These are phyloP conservation scores for Pyrenophora seminiperda DNA, from an alignment of 2,329 filamentous ascomycete genomes.

Conservation along the genomic window DNA sequence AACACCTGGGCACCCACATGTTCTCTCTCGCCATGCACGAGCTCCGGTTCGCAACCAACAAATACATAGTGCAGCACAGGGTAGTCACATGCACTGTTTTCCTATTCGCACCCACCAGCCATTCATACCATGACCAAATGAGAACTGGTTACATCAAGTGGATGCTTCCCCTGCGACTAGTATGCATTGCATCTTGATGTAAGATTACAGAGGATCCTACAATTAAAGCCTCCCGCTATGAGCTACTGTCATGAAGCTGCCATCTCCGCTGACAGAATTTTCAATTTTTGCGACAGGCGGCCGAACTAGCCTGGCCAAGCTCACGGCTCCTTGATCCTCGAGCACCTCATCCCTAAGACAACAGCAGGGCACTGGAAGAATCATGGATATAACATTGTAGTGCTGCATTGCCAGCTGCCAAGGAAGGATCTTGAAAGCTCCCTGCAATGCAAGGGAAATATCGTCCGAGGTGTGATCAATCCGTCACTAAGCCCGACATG, in stretches of 20 bases:
- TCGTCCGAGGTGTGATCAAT: slow-evolving; percentile 15
- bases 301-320: too few relatives aligned
- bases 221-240: slow-evolving; percentile 6
- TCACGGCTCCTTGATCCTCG: too few relatives aligned
- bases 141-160: too few relatives aligned
- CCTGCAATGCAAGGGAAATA: slow-evolving; percentile 28
- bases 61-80: too few relatives aligned
- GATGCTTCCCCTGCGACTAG: not conserved
- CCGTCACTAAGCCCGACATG: slow-evolving; percentile 20
- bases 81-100: too few relatives aligned
- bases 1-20: not conserved
- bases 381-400: not conserved
- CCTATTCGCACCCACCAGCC: too few relatives aligned
- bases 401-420: slow-evolving; percentile 2
- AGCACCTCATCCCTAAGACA: too few relatives aligned
- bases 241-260: not conserved
- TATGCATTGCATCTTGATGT: slow-evolving; percentile 7
- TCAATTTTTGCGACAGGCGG: not conserved
- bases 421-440: slow-evolving; percentile 11
- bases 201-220: slow-evolving; percentile 16
- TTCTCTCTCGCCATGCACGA: too few relatives aligned
- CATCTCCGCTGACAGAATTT: not conserved
- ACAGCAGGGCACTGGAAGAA: too few relatives aligned
- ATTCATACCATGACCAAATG: too few relatives aligned
- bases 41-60: not conserved